These are phyloP conservation scores for Colletotrichum eremochloae DNA, from an alignment of 2,329 filamentous ascomycete species.

Conservation along the genomic window DNA sequence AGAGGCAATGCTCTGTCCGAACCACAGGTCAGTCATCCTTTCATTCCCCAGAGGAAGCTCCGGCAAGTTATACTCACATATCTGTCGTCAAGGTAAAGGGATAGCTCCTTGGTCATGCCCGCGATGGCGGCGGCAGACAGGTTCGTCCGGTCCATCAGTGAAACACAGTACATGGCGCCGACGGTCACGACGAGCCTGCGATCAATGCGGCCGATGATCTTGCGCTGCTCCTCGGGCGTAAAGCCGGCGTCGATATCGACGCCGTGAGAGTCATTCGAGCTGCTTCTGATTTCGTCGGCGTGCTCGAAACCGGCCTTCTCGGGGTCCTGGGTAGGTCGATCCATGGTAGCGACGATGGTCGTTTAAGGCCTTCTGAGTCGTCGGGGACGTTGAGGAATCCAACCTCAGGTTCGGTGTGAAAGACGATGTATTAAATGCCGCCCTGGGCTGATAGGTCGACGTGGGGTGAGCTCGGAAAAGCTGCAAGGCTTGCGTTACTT, in stretches of 20 bases:
- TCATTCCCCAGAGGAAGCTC: neutral
- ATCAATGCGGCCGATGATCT: constrained; percentile 79
- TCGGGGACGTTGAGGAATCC: neutral
- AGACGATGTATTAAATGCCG: neutral
- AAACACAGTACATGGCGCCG: constrained; percentile 79
- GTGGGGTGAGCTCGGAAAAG: neutral
- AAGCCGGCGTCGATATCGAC: constrained; percentile 59
- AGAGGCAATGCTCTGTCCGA: constrained; percentile 70
- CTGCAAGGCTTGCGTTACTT: constrained; percentile 30
- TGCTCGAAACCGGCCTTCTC: constrained; percentile 43
- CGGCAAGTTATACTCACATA: constrained; percentile 53
- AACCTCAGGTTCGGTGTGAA: neutral
- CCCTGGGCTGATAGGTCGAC: neutral
- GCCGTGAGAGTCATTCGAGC: constrained; percentile 30
- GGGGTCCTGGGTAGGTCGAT: constrained; percentile 31
- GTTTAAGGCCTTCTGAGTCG: neutral
- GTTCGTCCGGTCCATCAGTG: constrained; percentile 85
- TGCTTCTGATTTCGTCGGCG: constrained; percentile 29
- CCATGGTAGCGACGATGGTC: constrained; percentile 11
- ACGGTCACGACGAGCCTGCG: constrained; percentile 72
- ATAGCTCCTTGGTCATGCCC: constrained; percentile 66
- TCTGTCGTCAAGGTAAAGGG: constrained; percentile 57
- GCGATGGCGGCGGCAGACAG: constrained; percentile 80
- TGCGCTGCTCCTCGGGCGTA: constrained; percentile 72
- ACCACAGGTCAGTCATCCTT: neutral